phyloP scores from a whole-genome alignment of 2,329 filamentous ascomycete species.

The Trichophyton mentagrophytes region DNA sequence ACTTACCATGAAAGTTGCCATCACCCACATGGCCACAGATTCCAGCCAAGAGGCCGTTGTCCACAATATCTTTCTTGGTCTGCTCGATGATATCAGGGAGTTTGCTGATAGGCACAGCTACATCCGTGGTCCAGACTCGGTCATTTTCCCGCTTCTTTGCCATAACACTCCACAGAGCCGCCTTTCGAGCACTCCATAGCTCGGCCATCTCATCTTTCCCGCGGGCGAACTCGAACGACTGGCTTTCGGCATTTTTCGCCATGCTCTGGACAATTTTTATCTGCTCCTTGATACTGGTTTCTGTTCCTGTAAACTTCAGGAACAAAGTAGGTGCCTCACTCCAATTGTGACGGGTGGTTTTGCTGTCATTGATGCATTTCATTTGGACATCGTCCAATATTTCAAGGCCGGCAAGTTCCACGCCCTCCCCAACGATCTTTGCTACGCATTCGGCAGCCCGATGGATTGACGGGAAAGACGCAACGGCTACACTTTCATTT shows the following conservation, averaged over 20 bases:
- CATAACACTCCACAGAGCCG: constrained; percentile 61
- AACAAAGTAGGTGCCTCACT: constrained; percentile 59
- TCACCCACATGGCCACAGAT: constrained; percentile 66
- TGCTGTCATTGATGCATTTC: constrained; percentile 48
- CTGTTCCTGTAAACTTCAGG: constrained; percentile 61
- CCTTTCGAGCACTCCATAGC: constrained; percentile 63
- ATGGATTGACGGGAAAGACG: constrained; percentile 51
- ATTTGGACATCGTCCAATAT: constrained; percentile 89
- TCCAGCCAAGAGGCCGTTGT: constrained; percentile 49
- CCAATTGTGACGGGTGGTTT: constrained; percentile 43
- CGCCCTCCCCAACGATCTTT: constrained; percentile 63
- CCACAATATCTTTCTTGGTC: constrained; percentile 52
- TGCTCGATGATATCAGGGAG: constrained; percentile 61
- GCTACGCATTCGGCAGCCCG: constrained; percentile 68
- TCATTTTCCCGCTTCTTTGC: constrained; percentile 49
- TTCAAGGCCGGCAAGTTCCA: constrained; percentile 83
- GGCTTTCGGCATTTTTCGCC: constrained; percentile 41
- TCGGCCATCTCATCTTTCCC: constrained; percentile 52
- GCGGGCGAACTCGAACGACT: constrained; percentile 55
- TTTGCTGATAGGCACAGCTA: constrained; percentile 61
- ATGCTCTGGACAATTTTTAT: constrained; percentile 48
- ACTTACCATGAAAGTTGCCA: constrained; percentile 57
- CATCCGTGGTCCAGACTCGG: constrained; percentile 66
- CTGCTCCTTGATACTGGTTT: constrained; percentile 50
- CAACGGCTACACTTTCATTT: constrained; percentile 68